Conservation (phyloP, 495 filamentous ascomycete species). For the Hyaloscypha finlandica region DNA sequence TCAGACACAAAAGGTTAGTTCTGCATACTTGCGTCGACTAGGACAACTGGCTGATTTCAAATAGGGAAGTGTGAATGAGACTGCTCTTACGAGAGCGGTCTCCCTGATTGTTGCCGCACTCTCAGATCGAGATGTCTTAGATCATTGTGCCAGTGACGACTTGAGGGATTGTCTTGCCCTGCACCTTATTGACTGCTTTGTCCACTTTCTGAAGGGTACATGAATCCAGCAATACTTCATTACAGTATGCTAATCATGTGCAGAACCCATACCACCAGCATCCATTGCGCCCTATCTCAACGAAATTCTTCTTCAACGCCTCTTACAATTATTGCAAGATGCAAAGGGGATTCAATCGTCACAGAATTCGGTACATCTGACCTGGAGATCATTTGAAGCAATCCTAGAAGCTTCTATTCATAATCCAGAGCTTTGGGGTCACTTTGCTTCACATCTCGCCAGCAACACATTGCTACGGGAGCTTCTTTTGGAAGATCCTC, state of each 20-base stretch:
- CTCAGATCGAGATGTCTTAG: constrained; percentile 43
- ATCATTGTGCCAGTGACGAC: constrained; percentile 39
- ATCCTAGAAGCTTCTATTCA: constrained; percentile 66
- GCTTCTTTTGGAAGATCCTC: constrained; percentile 45
- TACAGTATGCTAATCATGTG: constrained; percentile 10
- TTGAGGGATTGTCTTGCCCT: constrained; percentile 42
- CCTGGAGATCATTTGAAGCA: constrained; percentile 58
- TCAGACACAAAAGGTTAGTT: constrained; percentile 23
- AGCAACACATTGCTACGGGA: constrained; percentile 37
- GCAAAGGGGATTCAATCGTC: constrained; percentile 31
- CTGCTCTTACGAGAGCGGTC: constrained; percentile 39
- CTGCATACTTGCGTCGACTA: not conserved
- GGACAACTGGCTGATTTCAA: constrained; percentile 5
- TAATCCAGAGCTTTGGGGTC: constrained; percentile 58
- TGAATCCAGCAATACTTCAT: not conserved
- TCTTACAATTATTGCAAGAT: constrained; percentile 40
- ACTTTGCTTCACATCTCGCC: constrained; percentile 46
- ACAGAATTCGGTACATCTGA: constrained; percentile 42
- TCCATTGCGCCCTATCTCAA: constrained; percentile 21
- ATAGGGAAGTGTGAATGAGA: constrained; percentile 30
- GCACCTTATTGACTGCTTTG: constrained; percentile 46
- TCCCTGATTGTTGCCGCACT: constrained; percentile 50
- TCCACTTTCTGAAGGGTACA: constrained; percentile 46
- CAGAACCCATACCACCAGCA: constrained; percentile 28
- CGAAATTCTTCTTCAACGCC: constrained; percentile 33